These are phyloP conservation scores for Trichoderma harzianum DNA, from an alignment of 2,329 filamentous ascomycete species.

Conservation along the genomic window DNA sequence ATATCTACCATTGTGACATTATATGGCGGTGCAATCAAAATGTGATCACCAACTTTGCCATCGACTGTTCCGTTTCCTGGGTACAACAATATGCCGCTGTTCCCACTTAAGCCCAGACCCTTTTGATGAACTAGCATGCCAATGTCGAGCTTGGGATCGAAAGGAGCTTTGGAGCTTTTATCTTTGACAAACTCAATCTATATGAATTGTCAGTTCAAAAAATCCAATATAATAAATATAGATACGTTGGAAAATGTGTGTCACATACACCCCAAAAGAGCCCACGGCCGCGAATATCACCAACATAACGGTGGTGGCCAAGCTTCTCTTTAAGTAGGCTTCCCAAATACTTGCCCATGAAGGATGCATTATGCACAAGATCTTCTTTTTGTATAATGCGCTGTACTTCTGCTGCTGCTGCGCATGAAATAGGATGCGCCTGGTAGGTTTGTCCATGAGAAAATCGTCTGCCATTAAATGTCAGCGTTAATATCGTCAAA, in stretches of 20 bases:
- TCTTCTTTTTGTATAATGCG: conserved; percentile 53
- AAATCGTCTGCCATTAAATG: not conserved
- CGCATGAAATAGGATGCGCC: conserved; percentile 26
- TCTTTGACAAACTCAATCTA: conserved; percentile 42
- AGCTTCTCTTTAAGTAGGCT: not conserved
- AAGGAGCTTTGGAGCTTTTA: conserved; percentile 35
- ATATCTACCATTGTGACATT: not conserved
- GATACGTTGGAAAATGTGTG: fast-evolving
- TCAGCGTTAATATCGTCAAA: not conserved
- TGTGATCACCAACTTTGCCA: not conserved
- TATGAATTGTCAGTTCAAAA: not conserved
- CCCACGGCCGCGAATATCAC: conserved; percentile 58
- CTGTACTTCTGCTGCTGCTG: conserved; percentile 26
- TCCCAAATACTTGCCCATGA: conserved; percentile 30
- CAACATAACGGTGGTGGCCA: conserved; percentile 47
- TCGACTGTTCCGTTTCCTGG: not conserved
- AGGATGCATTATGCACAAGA: conserved; percentile 55
- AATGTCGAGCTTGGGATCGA: conserved; percentile 22
- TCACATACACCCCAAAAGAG: conserved; percentile 42
- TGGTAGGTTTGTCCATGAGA: conserved; percentile 27
- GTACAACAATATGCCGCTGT: not conserved
- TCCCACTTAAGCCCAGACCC: not conserved
- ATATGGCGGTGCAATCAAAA: not conserved
- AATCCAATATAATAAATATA: not conserved
- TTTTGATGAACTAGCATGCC: not conserved